Evolutionary conservation across 352 stramenopile species (phyloP), one percentile per base, ranked within the genome.

Genomic region (Phytophthora palmivora): DNA sequence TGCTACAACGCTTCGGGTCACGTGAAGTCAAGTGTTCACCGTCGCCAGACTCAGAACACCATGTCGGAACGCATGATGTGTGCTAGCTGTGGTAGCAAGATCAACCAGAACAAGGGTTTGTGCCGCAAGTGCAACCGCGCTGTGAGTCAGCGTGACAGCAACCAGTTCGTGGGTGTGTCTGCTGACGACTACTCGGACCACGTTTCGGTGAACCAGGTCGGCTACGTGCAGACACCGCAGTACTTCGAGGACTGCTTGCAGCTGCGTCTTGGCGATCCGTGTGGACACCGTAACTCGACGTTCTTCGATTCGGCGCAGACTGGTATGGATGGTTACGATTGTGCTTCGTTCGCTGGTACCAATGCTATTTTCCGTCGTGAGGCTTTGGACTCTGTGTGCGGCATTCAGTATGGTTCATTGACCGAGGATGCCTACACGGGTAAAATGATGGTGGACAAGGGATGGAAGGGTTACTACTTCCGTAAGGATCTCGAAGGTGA

Each of bases 401-500:
- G 84, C 26, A 91, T 93, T 54, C 78, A 88, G 58, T 89, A 88
- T 48, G 84, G 84, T 9, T 88, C 78, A 26, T 56, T 93, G 43
- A 93, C 84, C 6, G 84, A 93, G 59, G 84, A 93, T 51, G 79
- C 79, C 2, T 91, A 88, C 61, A 91, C 82, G 30, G 82, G 82
- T 49, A 87, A 88, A 67, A 87, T 89, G 76, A 89, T 91, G 82
- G 82, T 91, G 49, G 79, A 89, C 65, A 91, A 89, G 78, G 82
- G 82, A 36, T 91, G 82, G 82, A 91, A 91, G 61, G 82, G 73
- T 2, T 67, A 85, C 28, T 91, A 91, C 68, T 91, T 91, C 70
- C 82, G 82, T 46, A 91, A 91, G 62, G 82, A 91, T 61, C 43
- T 91, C 7, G 82, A 91, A 68, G 82, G 82, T 15, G 82, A 91